A percentile compares a stretch with the other conserved stretches of the same genome.
phyloP scores from a whole-genome alignment of 805 yeast genomes.

The Millerozyma acaciae region DNA sequence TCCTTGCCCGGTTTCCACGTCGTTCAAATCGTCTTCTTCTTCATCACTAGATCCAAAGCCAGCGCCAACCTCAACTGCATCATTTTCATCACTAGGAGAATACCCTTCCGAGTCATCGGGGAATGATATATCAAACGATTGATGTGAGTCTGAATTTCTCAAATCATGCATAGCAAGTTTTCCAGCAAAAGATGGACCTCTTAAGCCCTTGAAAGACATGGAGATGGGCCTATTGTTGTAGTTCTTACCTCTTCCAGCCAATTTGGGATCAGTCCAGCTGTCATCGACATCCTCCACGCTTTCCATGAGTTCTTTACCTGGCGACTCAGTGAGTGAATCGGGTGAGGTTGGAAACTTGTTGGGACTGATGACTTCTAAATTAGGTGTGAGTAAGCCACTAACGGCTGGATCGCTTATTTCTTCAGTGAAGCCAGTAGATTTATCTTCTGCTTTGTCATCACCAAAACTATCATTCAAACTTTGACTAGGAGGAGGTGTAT shows the following conservation, averaged over 20 bases:
- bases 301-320: conserved; percentile 7
- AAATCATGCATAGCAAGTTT: conserved; percentile 23
- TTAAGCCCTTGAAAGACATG: conserved; percentile 60
- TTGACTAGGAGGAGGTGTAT: conserved; percentile 7
- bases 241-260: conserved; percentile 7
- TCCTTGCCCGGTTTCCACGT: conserved; percentile 5
- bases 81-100: conserved; percentile 12
- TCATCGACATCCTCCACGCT: conserved; percentile 15
- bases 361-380: conserved; percentile 7
- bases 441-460: neutral
- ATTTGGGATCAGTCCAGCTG: conserved; percentile 5
- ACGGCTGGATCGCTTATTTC: neutral
- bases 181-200: conserved; percentile 54
- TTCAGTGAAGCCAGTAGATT: neutral
- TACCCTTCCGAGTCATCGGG: conserved; percentile 21
- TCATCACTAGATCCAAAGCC: conserved; percentile 34
- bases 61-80: conserved; percentile 32
- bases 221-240: conserved; percentile 37
- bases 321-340: conserved; percentile 4
- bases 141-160: conserved; percentile 37
- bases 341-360: conserved; percentile 8
- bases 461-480: too few species aligned
- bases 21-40: conserved; percentile 20
- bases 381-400: conserved; percentile 8
- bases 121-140: conserved; percentile 37